Evolutionary conservation across 1,139 yeast genomes (phyloP).

Genomic region (Nematodospora anomalae): DNA sequence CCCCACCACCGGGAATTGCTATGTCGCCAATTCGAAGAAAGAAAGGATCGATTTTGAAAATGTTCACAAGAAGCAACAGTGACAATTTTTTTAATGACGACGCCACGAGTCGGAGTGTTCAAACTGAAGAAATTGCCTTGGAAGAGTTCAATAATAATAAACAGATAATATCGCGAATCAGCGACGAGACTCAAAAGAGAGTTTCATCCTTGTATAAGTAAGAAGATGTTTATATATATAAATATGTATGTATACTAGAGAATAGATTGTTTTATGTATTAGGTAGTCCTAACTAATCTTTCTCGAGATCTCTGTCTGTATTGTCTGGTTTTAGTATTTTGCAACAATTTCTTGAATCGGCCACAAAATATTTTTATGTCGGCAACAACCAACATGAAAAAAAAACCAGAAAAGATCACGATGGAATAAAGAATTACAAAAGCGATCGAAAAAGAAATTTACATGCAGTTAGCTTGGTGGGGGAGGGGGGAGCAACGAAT

Average conservation of each 20-base stretch:
- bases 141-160: conserved; percentile 39
- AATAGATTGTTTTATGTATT: background rate
- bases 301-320: background rate
- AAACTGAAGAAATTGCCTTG: conserved; percentile 53
- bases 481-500: no score
- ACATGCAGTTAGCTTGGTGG: no score
- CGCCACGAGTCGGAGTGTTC: conserved; percentile 18
- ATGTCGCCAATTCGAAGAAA: conserved; percentile 10
- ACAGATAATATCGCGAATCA: conserved; percentile 24
- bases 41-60: conserved; percentile 6
- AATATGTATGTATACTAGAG: background rate
- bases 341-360: background rate
- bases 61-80: conserved; percentile 13
- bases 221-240: background rate
- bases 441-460: no score
- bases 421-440: no score
- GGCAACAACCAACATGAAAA: background rate
- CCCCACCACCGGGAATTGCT: conserved; percentile 16
- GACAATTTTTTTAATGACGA: conserved; percentile 9
- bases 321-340: background rate
- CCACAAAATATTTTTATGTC: background rate
- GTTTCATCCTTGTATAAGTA: conserved; percentile 12
- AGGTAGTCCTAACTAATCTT: background rate
- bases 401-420: no score
- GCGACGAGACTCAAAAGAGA: conserved; percentile 24